Conservation (phyloP, 257 asterid genomes). For the Eustoma russellianum region DNA sequence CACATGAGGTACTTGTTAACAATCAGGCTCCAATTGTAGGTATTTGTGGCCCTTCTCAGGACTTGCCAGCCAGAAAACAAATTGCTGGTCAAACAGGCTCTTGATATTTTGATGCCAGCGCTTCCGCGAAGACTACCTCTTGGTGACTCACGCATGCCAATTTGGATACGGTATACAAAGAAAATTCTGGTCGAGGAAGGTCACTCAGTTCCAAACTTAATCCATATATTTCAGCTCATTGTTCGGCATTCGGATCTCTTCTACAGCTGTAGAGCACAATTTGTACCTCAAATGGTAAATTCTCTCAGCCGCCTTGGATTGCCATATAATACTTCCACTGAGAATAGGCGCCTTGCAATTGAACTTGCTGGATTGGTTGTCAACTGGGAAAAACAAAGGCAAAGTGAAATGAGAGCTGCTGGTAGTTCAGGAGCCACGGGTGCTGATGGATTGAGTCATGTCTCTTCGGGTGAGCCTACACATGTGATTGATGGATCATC, state of each 20-base stretch:
- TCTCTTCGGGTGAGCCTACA: slow-evolving; percentile 53
- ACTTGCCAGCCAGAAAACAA: slow-evolving; percentile 99
- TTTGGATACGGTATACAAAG: slow-evolving; percentile 99
- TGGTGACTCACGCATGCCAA: slow-evolving; percentile 99
- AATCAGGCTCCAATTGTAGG: slow-evolving; percentile 42
- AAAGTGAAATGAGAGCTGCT: slow-evolving; percentile 70
- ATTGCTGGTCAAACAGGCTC: slow-evolving; percentile 96
- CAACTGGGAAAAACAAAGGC: slow-evolving; percentile 96
- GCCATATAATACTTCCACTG: slow-evolving; percentile 89
- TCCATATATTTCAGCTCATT: slow-evolving; percentile 98
- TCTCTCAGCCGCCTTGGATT: slow-evolving; percentile 98
- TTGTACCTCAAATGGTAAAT: slow-evolving; percentile 99
- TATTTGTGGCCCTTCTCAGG: slow-evolving; percentile 92
- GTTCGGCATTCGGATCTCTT: slow-evolving; percentile 98
- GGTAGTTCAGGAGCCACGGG: slow-evolving; percentile 35
- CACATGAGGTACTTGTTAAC: slow-evolving; percentile 2
- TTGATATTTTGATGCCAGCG: slow-evolving; percentile 98
- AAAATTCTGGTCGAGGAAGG: slow-evolving; percentile 99
- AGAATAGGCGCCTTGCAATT: slow-evolving; percentile 98
- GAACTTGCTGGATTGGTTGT: slow-evolving; percentile 99
- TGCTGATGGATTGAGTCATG: slow-evolving; percentile 45
- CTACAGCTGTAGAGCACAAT: slow-evolving; percentile 99
- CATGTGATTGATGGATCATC: slow-evolving; percentile 69
- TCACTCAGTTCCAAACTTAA: slow-evolving; percentile 92
- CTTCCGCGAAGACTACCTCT: slow-evolving; percentile 97